Conservation (phyloP, 2,329 filamentous ascomycete species). For the Geoglossum cookeanum region DNA sequence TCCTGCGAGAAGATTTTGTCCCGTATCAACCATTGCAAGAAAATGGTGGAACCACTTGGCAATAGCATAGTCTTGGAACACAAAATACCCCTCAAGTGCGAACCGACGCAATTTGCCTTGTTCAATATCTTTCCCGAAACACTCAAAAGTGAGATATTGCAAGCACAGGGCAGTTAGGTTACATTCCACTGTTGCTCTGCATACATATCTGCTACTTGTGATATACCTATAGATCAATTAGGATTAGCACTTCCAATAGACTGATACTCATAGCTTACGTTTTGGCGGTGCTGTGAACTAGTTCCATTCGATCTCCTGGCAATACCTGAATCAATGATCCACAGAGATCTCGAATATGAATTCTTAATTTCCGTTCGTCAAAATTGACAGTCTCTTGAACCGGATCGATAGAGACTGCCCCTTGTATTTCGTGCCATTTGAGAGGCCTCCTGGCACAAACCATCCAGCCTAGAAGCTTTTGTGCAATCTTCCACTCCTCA, state of each 20-base stretch:
- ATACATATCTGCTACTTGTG: constrained; percentile 7
- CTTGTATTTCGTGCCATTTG: constrained; percentile 24
- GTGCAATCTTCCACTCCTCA: constrained; percentile 13
- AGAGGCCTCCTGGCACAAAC: constrained; percentile 22
- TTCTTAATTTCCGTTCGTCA: constrained; percentile 13
- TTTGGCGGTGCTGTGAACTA: constrained; percentile 23
- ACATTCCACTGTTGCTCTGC: constrained; percentile 14
- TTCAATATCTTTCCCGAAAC: constrained; percentile 13
- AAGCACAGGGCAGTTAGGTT: constrained; percentile 19
- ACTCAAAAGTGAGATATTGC: constrained; percentile 18
- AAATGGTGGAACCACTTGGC: constrained; percentile 20
- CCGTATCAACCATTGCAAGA: constrained; percentile 6
- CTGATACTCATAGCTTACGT: constrained; percentile 12
- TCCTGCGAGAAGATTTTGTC: constrained; percentile 4
- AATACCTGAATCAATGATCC: constrained; percentile 22
- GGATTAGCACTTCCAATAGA: no score
- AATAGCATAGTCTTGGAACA: constrained; percentile 22
- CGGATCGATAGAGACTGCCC: constrained; percentile 18
- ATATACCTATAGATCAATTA: background rate
- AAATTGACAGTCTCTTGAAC: constrained; percentile 14
- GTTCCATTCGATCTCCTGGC: constrained; percentile 16
- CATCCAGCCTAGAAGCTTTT: constrained; percentile 22
- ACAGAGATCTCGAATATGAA: constrained; percentile 17
- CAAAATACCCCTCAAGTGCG: constrained; percentile 16
- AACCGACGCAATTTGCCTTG: constrained; percentile 4